Percentiles rank a stretch among this genome's conserved stretches.
Conservation (phyloP, 2,329 filamentous ascomycete species). For the Venturia oleaginea region DNA sequence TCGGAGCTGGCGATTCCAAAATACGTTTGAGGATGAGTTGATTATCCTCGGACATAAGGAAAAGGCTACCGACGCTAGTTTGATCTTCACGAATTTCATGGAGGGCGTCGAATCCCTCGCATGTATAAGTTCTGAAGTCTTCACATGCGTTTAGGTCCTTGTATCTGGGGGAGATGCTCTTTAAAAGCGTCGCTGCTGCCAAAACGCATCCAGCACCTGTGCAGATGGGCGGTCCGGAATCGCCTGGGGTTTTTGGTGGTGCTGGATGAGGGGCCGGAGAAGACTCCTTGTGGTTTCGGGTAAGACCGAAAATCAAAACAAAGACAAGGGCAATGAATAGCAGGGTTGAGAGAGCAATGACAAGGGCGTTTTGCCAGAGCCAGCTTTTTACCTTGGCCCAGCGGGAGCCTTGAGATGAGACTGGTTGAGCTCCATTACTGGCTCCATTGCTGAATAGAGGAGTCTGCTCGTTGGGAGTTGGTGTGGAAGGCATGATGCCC, state of each 20-base stretch:
- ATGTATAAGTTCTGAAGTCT: conserved; percentile 59
- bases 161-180: conserved; percentile 54
- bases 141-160: conserved; percentile 56
- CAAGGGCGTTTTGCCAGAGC: conserved; percentile 1
- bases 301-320: background rate
- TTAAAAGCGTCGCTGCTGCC: conserved; percentile 39
- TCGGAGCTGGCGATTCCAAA: conserved; percentile 48
- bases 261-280: background rate
- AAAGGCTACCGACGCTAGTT: conserved; percentile 23
- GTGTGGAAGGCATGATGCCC: background rate
- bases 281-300: conserved; percentile 1
- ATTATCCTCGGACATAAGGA: conserved; percentile 51
- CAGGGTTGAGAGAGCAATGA: background rate
- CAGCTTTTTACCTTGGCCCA: conserved; percentile 4
- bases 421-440: background rate
- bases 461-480: background rate
- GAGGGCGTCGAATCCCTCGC: conserved; percentile 55
- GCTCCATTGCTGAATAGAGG: conserved; percentile 5
- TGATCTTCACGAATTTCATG: conserved; percentile 59
- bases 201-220: background rate
- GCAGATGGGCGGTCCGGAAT: background rate
- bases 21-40: conserved; percentile 53
- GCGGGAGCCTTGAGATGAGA: background rate
- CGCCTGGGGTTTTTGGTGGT: background rate
- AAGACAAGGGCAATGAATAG: conserved; percentile 2